Base-by-base conservation (phyloP, 768 basidiomycete species). In the Sistotremastrum niveocremeum region DNA sequence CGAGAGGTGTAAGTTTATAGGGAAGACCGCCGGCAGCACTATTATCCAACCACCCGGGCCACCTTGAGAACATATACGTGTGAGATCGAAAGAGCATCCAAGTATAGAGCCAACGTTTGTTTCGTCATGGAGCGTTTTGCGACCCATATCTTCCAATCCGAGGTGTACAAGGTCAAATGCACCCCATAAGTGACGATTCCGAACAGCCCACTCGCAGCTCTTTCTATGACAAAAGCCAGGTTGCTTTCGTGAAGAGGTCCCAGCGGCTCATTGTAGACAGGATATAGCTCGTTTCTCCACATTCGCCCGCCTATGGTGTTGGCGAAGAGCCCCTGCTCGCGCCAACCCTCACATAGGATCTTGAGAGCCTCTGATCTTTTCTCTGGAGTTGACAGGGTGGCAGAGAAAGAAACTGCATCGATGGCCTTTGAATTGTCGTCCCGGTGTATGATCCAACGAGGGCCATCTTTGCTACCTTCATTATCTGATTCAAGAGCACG, bases 11-110 rank as follows among this genome's bases (percentile, higher is more conserved):
- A 65, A 82, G 79, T 1, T 90, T 87, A 12, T 81, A 77, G 0
- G 89, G 78, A 33, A 94, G 91, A 2, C 94, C 94, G 0, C 94
- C 94, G 3, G 91, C 91, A 38, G 86, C 85, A 34, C 76, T 81
- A 60, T 98, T 97, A 57, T 98, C 94, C 11, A 95, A 71, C 53
- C 71, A 77, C 2, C 86, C 81, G 4, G 91, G 89, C 73, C 79
- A 95, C 33, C 84, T 84, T 51, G 37, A 41, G 42, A 45, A 40
- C 20, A 31, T 29, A 20, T 3, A 28, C 28, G 7, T 39, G 2
- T 7, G 35, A 30, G 28, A 31, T 44, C 31, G 20, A 32, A 10
- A 11, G 34, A 44, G n/a, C 10, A 39, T 37, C 37, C 29, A 30
- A 39, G 31, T 7, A 10, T 7, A 11, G 47, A 20, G 70, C 80